Evolutionary conservation across 208 protist genomes (phyloP).

Genomic region (Leptomonas pyrrhocoris): DNA sequence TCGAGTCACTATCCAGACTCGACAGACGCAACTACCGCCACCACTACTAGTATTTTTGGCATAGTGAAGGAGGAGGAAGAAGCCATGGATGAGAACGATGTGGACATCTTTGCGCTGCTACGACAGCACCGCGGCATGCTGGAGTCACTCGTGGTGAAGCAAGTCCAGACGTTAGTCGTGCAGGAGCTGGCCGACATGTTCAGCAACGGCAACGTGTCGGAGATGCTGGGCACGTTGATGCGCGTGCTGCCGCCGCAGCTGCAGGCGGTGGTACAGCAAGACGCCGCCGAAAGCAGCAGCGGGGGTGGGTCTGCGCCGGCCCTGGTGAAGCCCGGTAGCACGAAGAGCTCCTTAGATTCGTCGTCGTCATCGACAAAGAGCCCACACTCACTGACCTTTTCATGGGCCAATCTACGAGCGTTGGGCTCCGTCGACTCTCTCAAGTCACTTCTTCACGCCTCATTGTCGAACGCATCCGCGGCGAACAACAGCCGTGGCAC

Average conservation of each 20-base stretch:
- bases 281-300: neutral
- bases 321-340: neutral
- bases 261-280: constrained; percentile 9
- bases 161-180: constrained; percentile 43
- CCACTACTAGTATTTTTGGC: too few species aligned
- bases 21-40: too few species aligned
- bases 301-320: neutral
- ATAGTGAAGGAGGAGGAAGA: neutral
- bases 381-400: neutral
- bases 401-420: neutral
- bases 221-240: constrained; percentile 25
- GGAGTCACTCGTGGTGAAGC: constrained; percentile 12
- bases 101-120: neutral
- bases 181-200: constrained; percentile 46
- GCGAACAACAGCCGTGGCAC: neutral
- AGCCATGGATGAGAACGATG: neutral
- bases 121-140: constrained; percentile 9
- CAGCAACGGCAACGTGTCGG: constrained; percentile 56
- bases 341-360: neutral
- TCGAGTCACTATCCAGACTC: too few species aligned
- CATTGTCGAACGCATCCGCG: constrained; percentile 7
- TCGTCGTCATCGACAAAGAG: neutral
- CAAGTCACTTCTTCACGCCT: constrained; percentile 25
- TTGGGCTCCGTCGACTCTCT: constrained; percentile 4
- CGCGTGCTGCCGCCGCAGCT: constrained; percentile 21